Evolutionary conservation across 352 stramenopile species (phyloP).

Genomic region (Globisporangium cylindrosporum): DNA sequence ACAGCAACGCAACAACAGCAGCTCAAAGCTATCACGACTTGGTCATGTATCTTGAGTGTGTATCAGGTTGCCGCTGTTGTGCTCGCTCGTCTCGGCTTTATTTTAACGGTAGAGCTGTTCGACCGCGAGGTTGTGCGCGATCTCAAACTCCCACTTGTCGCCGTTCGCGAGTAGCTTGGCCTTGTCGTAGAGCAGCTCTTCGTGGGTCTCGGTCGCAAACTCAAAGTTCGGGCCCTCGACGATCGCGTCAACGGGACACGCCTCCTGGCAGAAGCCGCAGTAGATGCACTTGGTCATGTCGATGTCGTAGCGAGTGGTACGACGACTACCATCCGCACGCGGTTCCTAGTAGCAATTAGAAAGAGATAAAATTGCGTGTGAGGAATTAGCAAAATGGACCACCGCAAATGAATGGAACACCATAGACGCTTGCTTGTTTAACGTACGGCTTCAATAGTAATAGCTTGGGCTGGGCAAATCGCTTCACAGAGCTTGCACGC

Average conservation of each 20-base stretch:
- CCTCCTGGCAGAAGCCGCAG: slow-evolving; percentile 96
- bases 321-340: slow-evolving; percentile 95
- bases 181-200: slow-evolving; percentile 99
- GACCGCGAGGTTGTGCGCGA: slow-evolving; percentile 98
- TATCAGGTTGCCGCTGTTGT: background rate
- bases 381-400: background rate
- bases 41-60: background rate
- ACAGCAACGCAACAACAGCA: background rate
- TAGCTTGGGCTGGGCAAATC: slow-evolving; percentile 98
- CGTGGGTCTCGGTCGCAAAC: slow-evolving; percentile 99
- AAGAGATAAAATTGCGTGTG: slow-evolving; percentile 8
- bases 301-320: slow-evolving; percentile 99
- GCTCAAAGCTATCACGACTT: background rate
- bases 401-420: slow-evolving; percentile 12
- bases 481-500: slow-evolving; percentile 99
- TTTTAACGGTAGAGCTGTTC: slow-evolving; percentile 99
- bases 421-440: background rate
- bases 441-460: slow-evolving; percentile 97
- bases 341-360: slow-evolving; percentile 65
- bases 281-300: slow-evolving; percentile 99
- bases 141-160: slow-evolving; percentile 99
- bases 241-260: slow-evolving; percentile 99
- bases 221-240: slow-evolving; percentile 99
- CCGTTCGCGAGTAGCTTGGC: slow-evolving; percentile 99
- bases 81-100: background rate